Base-by-base conservation (phyloP, 345 rosid genomes). In the Hibiscus trionum region DNA sequence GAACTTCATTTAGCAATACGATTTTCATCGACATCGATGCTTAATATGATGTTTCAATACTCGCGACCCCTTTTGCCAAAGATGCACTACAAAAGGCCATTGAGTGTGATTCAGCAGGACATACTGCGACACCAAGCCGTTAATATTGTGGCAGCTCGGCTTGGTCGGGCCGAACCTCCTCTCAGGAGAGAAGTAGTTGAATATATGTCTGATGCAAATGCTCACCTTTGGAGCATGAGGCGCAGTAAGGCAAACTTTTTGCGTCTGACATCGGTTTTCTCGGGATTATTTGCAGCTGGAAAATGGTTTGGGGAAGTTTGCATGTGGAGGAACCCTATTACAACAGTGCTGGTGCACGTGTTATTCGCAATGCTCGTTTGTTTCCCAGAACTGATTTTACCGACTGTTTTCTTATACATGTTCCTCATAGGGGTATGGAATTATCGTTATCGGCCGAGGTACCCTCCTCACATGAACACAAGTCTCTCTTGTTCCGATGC, bases 171-270 rank as follows among this genome's bases (percentile, higher is more conserved):
- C 4, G 99, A 96, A 75, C 99, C 99, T n/a, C 96, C 99, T 4
- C 82, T 96, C 14, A 82, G 82, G 59, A 89, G 82, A 76, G 99
- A 93, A 77, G 90, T 96, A 5, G 87, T 93, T 2, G 99, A 93
- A 63, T 93, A 90, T 80, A 96, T 96, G 86, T 84, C 94, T 4
- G 98, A 89, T 79, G 89, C 90, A 26, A 78, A 88, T 71, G 86
- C 96, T 16, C 99, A 93, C 78, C 78, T 90, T 60, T 96, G 96
- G 96, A 96, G 99, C 80, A 88, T 91, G 94, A 91, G 99, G 80
- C 85, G 93, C 75, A 93, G 99, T 86, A 86, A 92, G 77, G 98
- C 98, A 0, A 93, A 96, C 82, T 87, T 96, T 50, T 91, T 80
- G 63, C 84, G 98, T 17, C 78, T 96, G 65, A 85, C 74, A 82